These are phyloP conservation scores for Phlegmacium glaucopus DNA, from an alignment of 768 basidiomycete species.

Conservation along the genomic window DNA sequence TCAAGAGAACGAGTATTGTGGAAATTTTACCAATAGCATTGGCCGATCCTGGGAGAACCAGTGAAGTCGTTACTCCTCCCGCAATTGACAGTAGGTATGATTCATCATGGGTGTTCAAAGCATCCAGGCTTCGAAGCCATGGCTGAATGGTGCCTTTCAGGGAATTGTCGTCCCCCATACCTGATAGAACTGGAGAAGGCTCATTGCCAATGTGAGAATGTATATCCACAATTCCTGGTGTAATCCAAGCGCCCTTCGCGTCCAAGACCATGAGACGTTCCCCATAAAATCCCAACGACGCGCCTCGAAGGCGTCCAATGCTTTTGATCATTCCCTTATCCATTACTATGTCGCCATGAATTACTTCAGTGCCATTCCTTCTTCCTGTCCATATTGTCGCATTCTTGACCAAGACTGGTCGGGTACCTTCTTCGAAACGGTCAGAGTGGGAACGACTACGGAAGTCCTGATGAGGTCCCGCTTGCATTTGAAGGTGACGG, in stretches of 20 bases:
- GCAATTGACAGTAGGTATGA: constrained; percentile 67
- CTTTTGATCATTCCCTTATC: constrained; percentile 65
- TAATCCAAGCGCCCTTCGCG: constrained; percentile 70
- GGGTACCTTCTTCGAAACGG: constrained; percentile 62
- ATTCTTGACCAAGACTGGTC: constrained; percentile 63
- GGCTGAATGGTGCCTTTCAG: constrained; percentile 41
- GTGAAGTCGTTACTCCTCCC: constrained; percentile 76
- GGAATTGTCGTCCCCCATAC: constrained; percentile 56
- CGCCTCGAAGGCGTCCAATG: constrained; percentile 44
- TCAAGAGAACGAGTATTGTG: neutral
- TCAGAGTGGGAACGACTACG: constrained; percentile 53
- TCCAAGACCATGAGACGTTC: constrained; percentile 51
- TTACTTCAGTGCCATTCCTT: constrained; percentile 61
- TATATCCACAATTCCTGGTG: constrained; percentile 69
- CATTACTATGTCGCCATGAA: constrained; percentile 65
- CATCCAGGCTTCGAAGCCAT: constrained; percentile 76
- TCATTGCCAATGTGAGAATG: constrained; percentile 67
- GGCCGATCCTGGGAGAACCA: constrained; percentile 73
- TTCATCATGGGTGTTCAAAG: constrained; percentile 77
- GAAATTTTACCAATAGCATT: constrained; percentile 53
- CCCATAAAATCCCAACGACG: constrained; percentile 25
- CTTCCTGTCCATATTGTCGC: constrained; percentile 84
- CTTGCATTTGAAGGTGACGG: constrained; percentile 32
- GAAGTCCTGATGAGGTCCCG: constrained; percentile 47
- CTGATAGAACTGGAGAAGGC: constrained; percentile 48